Base-by-base conservation (phyloP, 2,329 filamentous ascomycete genomes). In the Fusarium siculi region DNA sequence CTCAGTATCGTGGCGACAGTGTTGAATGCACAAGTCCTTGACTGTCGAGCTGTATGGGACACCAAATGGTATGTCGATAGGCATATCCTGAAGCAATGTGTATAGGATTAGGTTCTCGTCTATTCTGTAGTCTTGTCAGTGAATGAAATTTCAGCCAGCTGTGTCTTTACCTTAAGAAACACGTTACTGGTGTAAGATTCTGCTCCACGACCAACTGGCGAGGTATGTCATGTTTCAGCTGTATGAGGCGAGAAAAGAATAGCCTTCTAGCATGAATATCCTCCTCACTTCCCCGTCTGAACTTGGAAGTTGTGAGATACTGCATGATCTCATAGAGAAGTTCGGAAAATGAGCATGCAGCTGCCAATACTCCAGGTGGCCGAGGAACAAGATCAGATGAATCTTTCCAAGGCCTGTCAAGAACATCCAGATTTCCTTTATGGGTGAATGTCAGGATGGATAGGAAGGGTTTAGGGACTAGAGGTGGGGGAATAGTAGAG, bases 251-350 rank as follows among this genome's bases (percentile, higher is more conserved):
- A 19, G 59, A 62, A 46, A 46, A 62, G 21, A 62, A 62, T 2
- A 57, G 18, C 6, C 39, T 30, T 19, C 52, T 62, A 23, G 43
- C 19, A 28, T 57, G 32, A n/a, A 57, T 39, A 44, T 57, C 59
- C 12, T 30, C 32, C 2, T 62, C 50, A 12, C 59, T 25, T 5
- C 52, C 39, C 9, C 21, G 40, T 4, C 25, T 23, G 4, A 16
- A 16, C 2, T 12, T 44, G 7, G 50, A 46, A 14, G 40, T 19
- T 4, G 59, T 57, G 16, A 57, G 18, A 28, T 62, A 62, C 21
- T 44, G 40, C 59, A 62, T 62, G 12, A 39, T 36, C 34, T 62
- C 52, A 4, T 62, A 62, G 10, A 57, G 34, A 36, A 62, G 50
- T 25, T 62, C 50, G 4, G 59, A 32, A 15, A 46, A 21, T 10